These are phyloP conservation scores for Heritiera littoralis DNA, from an alignment of 345 rosid species.

Conservation along the genomic window DNA sequence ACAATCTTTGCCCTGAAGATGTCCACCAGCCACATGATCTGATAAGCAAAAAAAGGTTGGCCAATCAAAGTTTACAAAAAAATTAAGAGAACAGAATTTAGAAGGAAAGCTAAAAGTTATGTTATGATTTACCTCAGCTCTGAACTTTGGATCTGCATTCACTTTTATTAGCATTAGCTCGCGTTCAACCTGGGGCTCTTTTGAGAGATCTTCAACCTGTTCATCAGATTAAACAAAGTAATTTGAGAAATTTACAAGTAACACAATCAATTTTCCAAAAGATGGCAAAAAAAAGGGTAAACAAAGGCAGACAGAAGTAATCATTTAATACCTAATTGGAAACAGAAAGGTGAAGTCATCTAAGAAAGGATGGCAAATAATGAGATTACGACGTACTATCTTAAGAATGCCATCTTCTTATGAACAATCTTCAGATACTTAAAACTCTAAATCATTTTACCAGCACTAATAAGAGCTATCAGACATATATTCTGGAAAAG, in stretches of 20 bases:
- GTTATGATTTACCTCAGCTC: slow-evolving; percentile 59
- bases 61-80: slow-evolving; percentile 15
- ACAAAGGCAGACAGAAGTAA: not conserved
- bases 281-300: not conserved
- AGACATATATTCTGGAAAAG: not conserved
- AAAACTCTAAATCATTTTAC: not conserved
- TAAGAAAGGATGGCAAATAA: not conserved
- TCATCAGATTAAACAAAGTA: not conserved
- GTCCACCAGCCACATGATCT: slow-evolving; percentile 93
- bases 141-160: slow-evolving; percentile 53
- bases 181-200: slow-evolving; percentile 92
- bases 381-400: not conserved
- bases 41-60: slow-evolving; percentile 28
- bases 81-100: not conserved
- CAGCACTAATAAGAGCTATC: not conserved
- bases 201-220: slow-evolving; percentile 89
- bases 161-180: slow-evolving; percentile 89
- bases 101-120: not conserved
- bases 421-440: slow-evolving; percentile 33
- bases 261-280: not conserved
- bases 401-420: not conserved
- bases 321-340: not conserved
- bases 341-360: not conserved
- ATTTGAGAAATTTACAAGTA: too few species aligned
- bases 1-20: slow-evolving; percentile 87